Base-by-base conservation (phyloP, 306 rosid species). In the Prosopis cineraria region DNA sequence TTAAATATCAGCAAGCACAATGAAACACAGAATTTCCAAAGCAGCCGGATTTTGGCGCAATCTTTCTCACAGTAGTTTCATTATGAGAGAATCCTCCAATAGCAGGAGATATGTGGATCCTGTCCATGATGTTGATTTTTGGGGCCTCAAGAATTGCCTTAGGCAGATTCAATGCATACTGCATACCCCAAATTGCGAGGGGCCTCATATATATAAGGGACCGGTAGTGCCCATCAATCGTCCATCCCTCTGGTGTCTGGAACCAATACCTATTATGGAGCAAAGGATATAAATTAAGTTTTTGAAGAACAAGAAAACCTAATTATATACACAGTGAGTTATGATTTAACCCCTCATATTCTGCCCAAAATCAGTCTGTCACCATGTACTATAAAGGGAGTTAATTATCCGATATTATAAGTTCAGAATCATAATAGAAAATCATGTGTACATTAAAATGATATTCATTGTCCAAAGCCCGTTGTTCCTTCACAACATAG, bases 181-280 rank as follows among this genome's bases (percentile, higher is more conserved):
- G 99, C 99, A 95, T 95, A 25, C 89, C 90, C 99, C 99, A 95
- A 76, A 95, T 95, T 6, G 99, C 79, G 12, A 95, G 87, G 3
- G 99, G 99, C 84, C 99, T 89, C 99, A 95, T 95, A 44, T 93
- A 95, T 55, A 92, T 86, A 34, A 95, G 97, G 3, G 99, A 95
- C 59, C 99, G 81, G 81, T 87, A 95, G 87, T 91, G 93, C 66
- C 98, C 99, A 16, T 91, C 97, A 20, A 82, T 82, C n/a, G 99
- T 85, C 90, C 96, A 95, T 58, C 84, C 99, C 87, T 93, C 99
- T 2, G 99, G 99, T 33, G 97, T 93, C 85, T 95, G 99, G 85
- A 95, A 95, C 89, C 93, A 90, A 84, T 93, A 95, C 72, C 99
- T 95, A 83, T 39, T 1, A 73, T 9, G 48, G 34, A 17, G 55